Percentiles rank a stretch among this genome's conserved stretches.
These are phyloP conservation scores for Verruconis gallopava DNA, from an alignment of 2,329 filamentous ascomycete species.

Conservation along the genomic window DNA sequence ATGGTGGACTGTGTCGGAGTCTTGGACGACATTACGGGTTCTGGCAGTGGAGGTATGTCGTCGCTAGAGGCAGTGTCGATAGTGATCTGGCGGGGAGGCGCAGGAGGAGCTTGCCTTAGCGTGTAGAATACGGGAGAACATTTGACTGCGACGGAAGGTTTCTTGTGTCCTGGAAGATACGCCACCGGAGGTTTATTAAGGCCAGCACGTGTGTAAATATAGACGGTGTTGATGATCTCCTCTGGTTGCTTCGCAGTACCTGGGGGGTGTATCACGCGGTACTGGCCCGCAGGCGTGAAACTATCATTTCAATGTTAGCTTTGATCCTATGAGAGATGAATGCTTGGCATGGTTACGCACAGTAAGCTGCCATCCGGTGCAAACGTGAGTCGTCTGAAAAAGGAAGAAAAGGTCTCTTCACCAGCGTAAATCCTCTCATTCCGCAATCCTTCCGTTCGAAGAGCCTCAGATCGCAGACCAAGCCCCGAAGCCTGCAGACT, in stretches of 20 bases:
- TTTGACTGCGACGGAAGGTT: conserved; percentile 88
- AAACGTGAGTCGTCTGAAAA: conserved; percentile 88
- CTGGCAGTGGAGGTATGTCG: conserved; percentile 68
- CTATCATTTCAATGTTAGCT: no score
- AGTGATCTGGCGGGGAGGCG: conserved; percentile 74
- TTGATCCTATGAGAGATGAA: no score
- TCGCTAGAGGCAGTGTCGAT: conserved; percentile 86
- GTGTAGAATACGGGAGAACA: conserved; percentile 88
- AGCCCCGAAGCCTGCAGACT: conserved; percentile 43
- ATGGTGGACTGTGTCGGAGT: conserved; percentile 55
- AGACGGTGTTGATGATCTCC: conserved; percentile 92
- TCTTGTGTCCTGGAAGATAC: conserved; percentile 93
- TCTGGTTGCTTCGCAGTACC: conserved; percentile 51
- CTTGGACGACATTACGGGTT: conserved; percentile 51
- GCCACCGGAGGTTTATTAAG: conserved; percentile 94
- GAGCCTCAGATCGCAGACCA: not conserved
- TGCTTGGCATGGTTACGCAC: no score
- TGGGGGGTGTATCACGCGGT: conserved; percentile 52
- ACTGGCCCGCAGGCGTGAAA: conserved; percentile 89
- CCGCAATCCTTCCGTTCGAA: conserved; percentile 43
- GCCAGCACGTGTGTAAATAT: conserved; percentile 91
- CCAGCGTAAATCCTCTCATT: conserved; percentile 91
- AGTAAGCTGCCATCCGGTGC: conserved; percentile 89
- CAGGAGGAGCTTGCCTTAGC: conserved; percentile 50
- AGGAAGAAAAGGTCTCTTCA: conserved; percentile 80